A percentile compares a stretch with the other conserved stretches of the same genome.
These are phyloP conservation scores for Mycena indigotica DNA, from an alignment of 768 basidiomycete species.

Conservation along the genomic window DNA sequence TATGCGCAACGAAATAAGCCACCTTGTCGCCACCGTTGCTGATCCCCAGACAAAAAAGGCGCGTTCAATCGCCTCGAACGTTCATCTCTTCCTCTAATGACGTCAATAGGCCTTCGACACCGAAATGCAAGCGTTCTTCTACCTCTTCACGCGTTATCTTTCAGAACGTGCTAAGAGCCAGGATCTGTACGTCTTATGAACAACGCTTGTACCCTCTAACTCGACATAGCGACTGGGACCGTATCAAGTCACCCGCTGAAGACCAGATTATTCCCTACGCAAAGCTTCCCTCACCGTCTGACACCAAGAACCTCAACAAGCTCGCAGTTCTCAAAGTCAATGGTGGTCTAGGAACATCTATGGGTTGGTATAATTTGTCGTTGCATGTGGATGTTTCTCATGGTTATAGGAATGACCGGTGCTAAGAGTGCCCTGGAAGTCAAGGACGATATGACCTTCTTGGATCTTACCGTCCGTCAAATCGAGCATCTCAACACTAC, in stretches of 20 bases:
- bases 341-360: slow-evolving; percentile 89
- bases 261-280: slow-evolving; percentile 88
- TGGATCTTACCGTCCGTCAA: slow-evolving; percentile 91
- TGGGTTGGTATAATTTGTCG: slow-evolving; percentile 56
- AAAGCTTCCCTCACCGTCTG: slow-evolving; percentile 58
- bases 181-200: slow-evolving; percentile 67
- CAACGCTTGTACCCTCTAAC: slow-evolving; percentile 3
- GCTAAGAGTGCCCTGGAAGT: slow-evolving; percentile 95
- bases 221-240: slow-evolving; percentile 75
- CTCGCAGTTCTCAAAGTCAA: slow-evolving; percentile 95
- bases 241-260: slow-evolving; percentile 81
- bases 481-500: slow-evolving; percentile 94
- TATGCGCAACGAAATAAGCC: slow-evolving; percentile 97
- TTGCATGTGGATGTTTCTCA: too few relatives aligned
- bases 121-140: slow-evolving; percentile 96
- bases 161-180: slow-evolving; percentile 82
- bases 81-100: slow-evolving; percentile 25
- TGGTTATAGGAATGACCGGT: slow-evolving; percentile 66
- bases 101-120: slow-evolving; percentile 77
- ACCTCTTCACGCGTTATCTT: slow-evolving; percentile 94
- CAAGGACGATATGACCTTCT: slow-evolving; percentile 97
- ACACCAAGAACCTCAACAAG: slow-evolving; percentile 79
- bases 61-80: slow-evolving; percentile 13
- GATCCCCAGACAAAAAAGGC: slow-evolving; percentile 86
- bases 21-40: slow-evolving; percentile 84